Conservation (phyloP, 106 monocot genomes). For the Allium cepa region DNA sequence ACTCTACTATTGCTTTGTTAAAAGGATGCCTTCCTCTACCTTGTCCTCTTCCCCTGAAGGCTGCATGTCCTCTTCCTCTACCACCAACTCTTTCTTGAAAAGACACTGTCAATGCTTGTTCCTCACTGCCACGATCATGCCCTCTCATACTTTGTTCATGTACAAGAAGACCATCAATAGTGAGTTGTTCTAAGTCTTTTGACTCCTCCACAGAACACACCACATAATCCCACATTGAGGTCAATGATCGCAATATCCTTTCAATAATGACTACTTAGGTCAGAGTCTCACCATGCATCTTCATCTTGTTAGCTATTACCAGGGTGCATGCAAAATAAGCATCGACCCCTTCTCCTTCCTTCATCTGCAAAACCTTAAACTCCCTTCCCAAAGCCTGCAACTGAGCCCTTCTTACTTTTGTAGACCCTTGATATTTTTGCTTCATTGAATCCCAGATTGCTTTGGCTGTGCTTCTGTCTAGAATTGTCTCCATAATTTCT, state of each 20-base stretch:
- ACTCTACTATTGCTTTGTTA: neutral
- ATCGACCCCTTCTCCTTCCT: constrained; percentile 1
- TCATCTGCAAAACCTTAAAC: neutral
- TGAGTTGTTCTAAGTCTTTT: neutral
- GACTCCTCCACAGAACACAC: constrained; percentile 1
- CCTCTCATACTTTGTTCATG: neutral
- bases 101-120: neutral
- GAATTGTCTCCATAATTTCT: constrained; percentile 8
- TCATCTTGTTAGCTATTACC: neutral
- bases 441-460: constrained; percentile 8
- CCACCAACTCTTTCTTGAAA: neutral
- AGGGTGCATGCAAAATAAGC: neutral
- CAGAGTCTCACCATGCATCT: neutral
- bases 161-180: neutral
- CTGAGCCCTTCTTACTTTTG: constrained; percentile 1
- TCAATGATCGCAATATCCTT: constrained; percentile 1
- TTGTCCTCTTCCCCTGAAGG: neutral
- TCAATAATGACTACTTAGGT: neutral
- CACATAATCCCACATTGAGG: neutral
- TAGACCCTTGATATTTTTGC: neutral
- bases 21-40: neutral
- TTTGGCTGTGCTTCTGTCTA: neutral
- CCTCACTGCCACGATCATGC: neutral
- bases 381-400: constrained; percentile 2
- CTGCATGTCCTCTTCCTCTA: neutral